Evolutionary conservation across 805 yeast species (phyloP).

Genomic region (Grigorovia jiainica): DNA sequence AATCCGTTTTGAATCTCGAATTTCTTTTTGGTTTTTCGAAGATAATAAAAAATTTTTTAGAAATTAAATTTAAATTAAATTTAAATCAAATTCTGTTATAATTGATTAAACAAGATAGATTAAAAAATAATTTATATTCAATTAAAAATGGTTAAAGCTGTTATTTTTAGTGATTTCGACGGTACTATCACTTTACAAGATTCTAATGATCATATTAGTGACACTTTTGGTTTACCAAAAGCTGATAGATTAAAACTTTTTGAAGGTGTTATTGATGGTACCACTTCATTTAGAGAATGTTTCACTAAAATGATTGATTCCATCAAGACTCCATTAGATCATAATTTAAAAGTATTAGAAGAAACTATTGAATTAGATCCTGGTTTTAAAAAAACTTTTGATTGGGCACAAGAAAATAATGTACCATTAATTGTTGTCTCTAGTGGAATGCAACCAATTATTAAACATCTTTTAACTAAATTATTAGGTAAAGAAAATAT

Average conservation of each 20-base stretch:
- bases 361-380: conserved; percentile 72
- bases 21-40: no score
- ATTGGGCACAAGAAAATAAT: conserved; percentile 61
- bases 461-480: conserved; percentile 61
- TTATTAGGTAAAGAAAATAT: conserved; percentile 73
- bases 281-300: conserved; percentile 68
- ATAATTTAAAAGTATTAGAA: conserved; percentile 65
- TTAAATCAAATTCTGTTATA: no score
- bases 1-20: no score
- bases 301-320: conserved; percentile 80
- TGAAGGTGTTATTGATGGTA: conserved; percentile 60
- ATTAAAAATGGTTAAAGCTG: conserved; percentile 47
- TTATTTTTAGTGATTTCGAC: conserved; percentile 95
- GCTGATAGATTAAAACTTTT: conserved; percentile 58
- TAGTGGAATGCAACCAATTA: conserved; percentile 90
- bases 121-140: background rate
- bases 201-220: conserved; percentile 87
- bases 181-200: conserved; percentile 96
- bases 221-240: conserved; percentile 77
- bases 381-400: conserved; percentile 74
- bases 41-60: no score
- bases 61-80: no score
- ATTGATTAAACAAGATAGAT: background rate
- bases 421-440: conserved; percentile 85
- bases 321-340: conserved; percentile 61